These are phyloP conservation scores for Pseudopithomyces chartarum DNA, from an alignment of 2,329 filamentous ascomycete species.

Conservation along the genomic window DNA sequence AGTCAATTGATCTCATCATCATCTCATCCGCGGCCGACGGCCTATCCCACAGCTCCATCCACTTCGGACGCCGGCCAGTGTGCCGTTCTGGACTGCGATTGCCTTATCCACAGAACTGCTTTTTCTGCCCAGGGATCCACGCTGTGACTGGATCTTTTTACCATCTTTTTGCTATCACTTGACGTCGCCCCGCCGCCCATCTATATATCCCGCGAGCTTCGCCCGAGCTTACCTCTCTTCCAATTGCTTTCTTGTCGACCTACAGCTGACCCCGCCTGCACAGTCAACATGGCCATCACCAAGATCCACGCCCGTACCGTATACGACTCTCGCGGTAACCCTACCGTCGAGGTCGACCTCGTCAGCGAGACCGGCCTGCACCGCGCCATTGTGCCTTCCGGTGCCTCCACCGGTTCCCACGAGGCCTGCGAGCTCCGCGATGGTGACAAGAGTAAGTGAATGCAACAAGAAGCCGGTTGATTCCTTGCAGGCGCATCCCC, in stretches of 20 bases:
- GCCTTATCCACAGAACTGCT: conserved; percentile 34
- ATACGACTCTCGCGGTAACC: conserved; percentile 97
- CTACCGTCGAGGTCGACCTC: conserved; percentile 97
- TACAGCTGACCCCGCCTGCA: conserved; percentile 17
- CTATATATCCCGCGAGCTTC: conserved; percentile 28
- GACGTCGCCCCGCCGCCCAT: conserved; percentile 19
- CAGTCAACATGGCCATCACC: conserved; percentile 72
- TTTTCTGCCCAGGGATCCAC: conserved; percentile 24
- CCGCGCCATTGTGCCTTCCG: conserved; percentile 96
- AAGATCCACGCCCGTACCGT: conserved; percentile 73
- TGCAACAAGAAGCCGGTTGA: too few species aligned
- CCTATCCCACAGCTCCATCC: conserved; percentile 24
- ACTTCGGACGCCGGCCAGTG: conserved; percentile 21
- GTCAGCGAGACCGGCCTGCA: conserved; percentile 96
- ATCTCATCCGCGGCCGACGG: conserved; percentile 44
- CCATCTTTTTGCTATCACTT: conserved; percentile 22
- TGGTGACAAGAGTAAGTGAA: conserved; percentile 49
- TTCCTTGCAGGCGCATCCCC: too few species aligned
- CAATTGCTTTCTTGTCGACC: conserved; percentile 29
- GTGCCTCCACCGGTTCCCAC: conserved; percentile 77
- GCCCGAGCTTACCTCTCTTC: conserved; percentile 12
- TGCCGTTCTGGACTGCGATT: conserved; percentile 24
- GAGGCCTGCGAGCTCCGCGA: conserved; percentile 61
- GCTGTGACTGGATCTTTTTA: conserved; percentile 18
- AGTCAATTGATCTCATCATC: conserved; percentile 33